Conservation (phyloP, 2,329 filamentous ascomycete genomes). For the Metarhizium anisopliae region DNA sequence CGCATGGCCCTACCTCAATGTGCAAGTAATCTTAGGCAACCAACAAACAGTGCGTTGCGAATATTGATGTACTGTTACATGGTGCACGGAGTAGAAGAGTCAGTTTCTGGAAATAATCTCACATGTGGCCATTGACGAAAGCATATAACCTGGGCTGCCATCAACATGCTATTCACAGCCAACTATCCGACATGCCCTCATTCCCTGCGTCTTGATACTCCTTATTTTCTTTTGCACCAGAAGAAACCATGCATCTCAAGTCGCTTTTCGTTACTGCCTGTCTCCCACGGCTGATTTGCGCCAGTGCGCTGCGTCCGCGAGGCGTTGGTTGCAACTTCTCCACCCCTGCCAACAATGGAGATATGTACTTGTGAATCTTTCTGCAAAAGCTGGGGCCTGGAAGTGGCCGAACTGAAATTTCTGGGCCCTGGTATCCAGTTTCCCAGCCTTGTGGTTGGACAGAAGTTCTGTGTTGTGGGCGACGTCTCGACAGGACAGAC, state of each 20-base stretch:
- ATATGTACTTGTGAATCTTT: constrained; percentile 20
- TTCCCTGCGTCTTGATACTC: too few species aligned
- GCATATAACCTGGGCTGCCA: not conserved
- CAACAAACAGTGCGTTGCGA: too few species aligned
- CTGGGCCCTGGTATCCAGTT: constrained; percentile 18
- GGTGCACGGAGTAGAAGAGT: too few species aligned
- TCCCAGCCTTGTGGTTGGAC: constrained; percentile 10
- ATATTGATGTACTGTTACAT: too few species aligned
- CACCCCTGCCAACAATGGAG: constrained; percentile 10
- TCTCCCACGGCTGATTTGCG: constrained; percentile 4
- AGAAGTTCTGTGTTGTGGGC: constrained; percentile 14
- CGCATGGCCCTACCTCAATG: too few species aligned
- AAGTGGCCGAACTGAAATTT: constrained; percentile 10
- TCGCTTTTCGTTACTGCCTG: not conserved
- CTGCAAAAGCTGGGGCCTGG: constrained; percentile 14
- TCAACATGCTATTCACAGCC: not conserved
- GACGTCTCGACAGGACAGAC: not conserved
- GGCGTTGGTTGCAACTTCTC: constrained; percentile 10
- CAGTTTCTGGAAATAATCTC: too few species aligned
- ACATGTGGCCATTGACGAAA: too few species aligned
- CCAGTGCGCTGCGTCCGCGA: constrained; percentile 3
- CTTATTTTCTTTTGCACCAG: not conserved
- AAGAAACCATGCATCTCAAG: not conserved
- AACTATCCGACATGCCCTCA: too few species aligned
- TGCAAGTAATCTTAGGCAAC: too few species aligned